Evolutionary conservation across 495 filamentous ascomycete species (phyloP).

Genomic region (Trichocladium antarcticum): DNA sequence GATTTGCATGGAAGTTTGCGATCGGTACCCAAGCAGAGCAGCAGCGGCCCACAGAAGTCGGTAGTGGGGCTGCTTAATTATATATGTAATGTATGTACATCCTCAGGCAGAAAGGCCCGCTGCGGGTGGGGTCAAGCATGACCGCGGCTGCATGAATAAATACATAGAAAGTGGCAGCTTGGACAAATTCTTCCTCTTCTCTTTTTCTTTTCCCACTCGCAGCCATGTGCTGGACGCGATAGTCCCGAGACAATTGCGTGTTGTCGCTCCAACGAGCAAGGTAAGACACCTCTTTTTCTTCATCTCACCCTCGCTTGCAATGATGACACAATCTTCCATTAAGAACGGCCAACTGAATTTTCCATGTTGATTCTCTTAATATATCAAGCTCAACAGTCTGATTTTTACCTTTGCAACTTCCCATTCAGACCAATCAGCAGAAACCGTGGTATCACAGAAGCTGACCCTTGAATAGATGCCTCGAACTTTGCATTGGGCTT

Average conservation of each 20-base stretch:
- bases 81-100: too few relatives aligned
- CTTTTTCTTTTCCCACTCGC: neutral
- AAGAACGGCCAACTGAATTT: constrained; percentile 51
- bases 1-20: neutral
- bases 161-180: neutral
- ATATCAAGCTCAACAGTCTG: constrained; percentile 55
- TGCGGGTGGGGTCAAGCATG: too few relatives aligned
- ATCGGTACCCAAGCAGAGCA: constrained; percentile 1
- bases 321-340: constrained; percentile 44
- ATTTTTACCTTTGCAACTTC: constrained; percentile 14
- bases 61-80: constrained; percentile 10
- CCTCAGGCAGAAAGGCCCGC: constrained; percentile 5
- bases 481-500: neutral
- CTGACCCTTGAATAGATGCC: constrained; percentile 23
- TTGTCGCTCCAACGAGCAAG: neutral
- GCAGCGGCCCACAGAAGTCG: neutral
- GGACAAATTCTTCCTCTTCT: neutral
- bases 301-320: constrained; percentile 4
- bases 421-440: neutral
- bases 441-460: neutral
- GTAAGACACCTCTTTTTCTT: neutral
- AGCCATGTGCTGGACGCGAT: neutral
- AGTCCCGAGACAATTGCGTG: neutral
- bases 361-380: constrained; percentile 41
- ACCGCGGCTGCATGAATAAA: neutral